Base-by-base conservation (phyloP, 2,329 filamentous ascomycete genomes). In the Fusarium sp. region DNA sequence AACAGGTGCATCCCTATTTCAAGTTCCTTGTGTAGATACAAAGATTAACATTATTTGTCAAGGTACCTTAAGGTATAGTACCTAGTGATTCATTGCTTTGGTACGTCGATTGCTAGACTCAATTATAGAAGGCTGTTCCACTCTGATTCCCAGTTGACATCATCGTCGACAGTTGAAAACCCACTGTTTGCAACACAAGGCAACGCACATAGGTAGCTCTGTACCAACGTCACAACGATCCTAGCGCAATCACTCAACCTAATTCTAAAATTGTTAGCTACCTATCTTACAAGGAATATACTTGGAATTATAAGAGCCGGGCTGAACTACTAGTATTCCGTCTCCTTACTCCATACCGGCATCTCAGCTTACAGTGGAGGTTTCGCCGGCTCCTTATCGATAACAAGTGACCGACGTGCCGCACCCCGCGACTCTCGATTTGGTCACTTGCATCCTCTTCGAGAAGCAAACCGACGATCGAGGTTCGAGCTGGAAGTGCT, bases 381-480 rank as follows among this genome's bases (percentile, higher is more conserved):
- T 30, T 58, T 44, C 16, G n/a, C 23, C 15, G 46, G 46, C 35
- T 49, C 33, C 68, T 74, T 74, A 74, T 74, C 71, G 71, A 74
- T 74, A 74, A 73, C 46, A 47, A 28, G 49, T 30, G 38, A 52
- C 38, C 32, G 59, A 64, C 43, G 53, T 49, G 54, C 67, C 60
- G 63, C 63, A 64, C 71, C 71, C 71, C 71, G 71, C 71, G 63
- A 71, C 71, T 60, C 60, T 57, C 42, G 52, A 73, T 59, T 64
- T 35, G 58, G 50, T 63, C 62, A 63, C 71, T 69, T 56, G 52
- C 67, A 63, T 54, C 53, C 37, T 57, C 32, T 59, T 42, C 33
- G 57, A 60, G 61, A 67, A 73, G 47, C 47, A 58, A 57, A 25
- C 30, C n/a, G 19, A 61, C 40, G 49, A 60, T 60, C 54, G 46